Conservation (phyloP, 2,329 filamentous ascomycete genomes). For the Talaromyces sp. region DNA sequence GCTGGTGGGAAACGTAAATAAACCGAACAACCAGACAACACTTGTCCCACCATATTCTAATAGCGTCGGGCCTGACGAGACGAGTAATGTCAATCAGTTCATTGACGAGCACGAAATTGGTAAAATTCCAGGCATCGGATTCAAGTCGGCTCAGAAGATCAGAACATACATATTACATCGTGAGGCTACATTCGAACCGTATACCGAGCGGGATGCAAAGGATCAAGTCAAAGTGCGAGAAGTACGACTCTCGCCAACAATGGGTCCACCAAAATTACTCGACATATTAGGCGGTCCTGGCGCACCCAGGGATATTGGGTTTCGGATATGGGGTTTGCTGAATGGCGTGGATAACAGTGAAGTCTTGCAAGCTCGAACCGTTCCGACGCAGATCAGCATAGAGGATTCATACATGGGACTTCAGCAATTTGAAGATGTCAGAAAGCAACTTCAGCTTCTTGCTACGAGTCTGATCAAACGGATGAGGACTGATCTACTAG, state of each 20-base stretch:
- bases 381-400: constrained; percentile 87
- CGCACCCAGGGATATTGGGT: constrained; percentile 64
- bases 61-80: constrained; percentile 12
- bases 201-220: constrained; percentile 34
- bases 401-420: constrained; percentile 83
- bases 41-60: constrained; percentile 60
- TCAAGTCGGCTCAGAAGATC: constrained; percentile 66
- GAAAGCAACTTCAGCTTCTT: constrained; percentile 63
- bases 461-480: constrained; percentile 66
- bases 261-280: constrained; percentile 63
- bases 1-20: constrained; percentile 75
- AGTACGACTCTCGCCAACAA: constrained; percentile 57
- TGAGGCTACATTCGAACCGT: constrained; percentile 30
- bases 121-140: constrained; percentile 79
- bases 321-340: constrained; percentile 69
- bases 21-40: constrained; percentile 82
- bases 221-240: constrained; percentile 60
- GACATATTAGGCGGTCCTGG: constrained; percentile 65
- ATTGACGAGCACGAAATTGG: constrained; percentile 71
- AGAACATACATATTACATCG: constrained; percentile 55
- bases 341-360: constrained; percentile 73
- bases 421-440: constrained; percentile 58
- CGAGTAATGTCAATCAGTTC: constrained; percentile 59
- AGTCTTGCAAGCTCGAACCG: constrained; percentile 63
- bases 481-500: constrained; percentile 71